These are phyloP conservation scores for Alternaria triticina DNA, from an alignment of 2,329 filamentous ascomycete genomes.

Conservation along the genomic window DNA sequence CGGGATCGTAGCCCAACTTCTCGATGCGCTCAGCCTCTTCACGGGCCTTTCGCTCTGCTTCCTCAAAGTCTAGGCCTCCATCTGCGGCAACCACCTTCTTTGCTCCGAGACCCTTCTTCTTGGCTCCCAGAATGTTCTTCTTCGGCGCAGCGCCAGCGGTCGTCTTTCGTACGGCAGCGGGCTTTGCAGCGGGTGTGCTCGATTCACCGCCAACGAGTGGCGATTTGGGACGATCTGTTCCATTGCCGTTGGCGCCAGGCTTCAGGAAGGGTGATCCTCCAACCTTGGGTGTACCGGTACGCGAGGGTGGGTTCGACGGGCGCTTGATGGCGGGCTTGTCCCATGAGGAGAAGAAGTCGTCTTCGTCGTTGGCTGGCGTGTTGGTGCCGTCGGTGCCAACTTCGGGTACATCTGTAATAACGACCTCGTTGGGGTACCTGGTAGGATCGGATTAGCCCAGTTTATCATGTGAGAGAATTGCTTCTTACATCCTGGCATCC, in stretches of 20 bases:
- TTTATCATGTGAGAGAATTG: neutral
- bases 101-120: conserved; percentile 59
- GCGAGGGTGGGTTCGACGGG: conserved; percentile 89
- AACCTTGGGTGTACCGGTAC: conserved; percentile 83
- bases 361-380: conserved; percentile 83
- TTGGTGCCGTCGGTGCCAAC: conserved; percentile 66
- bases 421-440: conserved; percentile 84
- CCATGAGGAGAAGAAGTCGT: conserved; percentile 99
- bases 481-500: conserved; percentile 80
- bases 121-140: conserved; percentile 89
- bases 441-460: conserved; percentile 27
- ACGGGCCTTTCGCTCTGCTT: conserved; percentile 94
- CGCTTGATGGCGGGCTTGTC: conserved; percentile 97
- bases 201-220: conserved; percentile 66
- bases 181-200: conserved; percentile 69
- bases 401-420: conserved; percentile 75
- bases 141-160: conserved; percentile 68
- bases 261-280: conserved; percentile 85
- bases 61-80: conserved; percentile 84
- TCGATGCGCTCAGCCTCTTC: conserved; percentile 96
- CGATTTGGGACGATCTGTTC: conserved; percentile 75
- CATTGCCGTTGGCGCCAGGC: conserved; percentile 68
- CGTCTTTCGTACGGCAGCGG: conserved; percentile 81
- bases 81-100: conserved; percentile 78
- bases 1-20: conserved; percentile 93